These are phyloP conservation scores for Blumeria hordei DNA, from an alignment of 2,329 filamentous ascomycete species.

Conservation along the genomic window DNA sequence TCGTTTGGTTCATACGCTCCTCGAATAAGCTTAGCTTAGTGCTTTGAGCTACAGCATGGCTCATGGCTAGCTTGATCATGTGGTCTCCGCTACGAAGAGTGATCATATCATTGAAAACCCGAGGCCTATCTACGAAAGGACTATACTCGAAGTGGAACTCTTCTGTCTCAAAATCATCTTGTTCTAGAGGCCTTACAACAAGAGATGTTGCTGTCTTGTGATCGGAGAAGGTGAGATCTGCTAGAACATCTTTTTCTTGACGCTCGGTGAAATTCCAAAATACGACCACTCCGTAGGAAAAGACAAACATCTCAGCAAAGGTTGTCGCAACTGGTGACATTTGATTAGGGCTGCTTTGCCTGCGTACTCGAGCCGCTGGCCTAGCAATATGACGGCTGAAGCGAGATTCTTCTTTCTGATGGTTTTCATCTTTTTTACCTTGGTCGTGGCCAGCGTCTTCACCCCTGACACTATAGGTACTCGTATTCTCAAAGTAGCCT, in stretches of 20 bases:
- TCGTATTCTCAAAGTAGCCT: slow-evolving; percentile 57
- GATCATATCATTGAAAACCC: slow-evolving; percentile 99
- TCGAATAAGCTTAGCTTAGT: slow-evolving; percentile 94
- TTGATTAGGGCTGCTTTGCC: slow-evolving; percentile 27
- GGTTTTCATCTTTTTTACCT: slow-evolving; percentile 14
- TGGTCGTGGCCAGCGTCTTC: slow-evolving; percentile 21
- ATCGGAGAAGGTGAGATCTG: slow-evolving; percentile 74
- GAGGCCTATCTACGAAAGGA: slow-evolving; percentile 56
- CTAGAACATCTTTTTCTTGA: slow-evolving; percentile 89
- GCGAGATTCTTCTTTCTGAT: slow-evolving; percentile 13
- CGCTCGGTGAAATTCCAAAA: slow-evolving; percentile 97
- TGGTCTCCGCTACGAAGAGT: slow-evolving; percentile 84
- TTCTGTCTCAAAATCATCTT: slow-evolving; percentile 88
- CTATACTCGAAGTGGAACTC: slow-evolving; percentile 98
- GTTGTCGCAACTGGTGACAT: slow-evolving; percentile 48
- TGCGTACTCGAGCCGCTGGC: slow-evolving; percentile 16
- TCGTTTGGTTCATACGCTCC: slow-evolving; percentile 82
- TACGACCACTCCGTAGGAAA: slow-evolving; percentile 88
- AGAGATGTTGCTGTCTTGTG: slow-evolving; percentile 41
- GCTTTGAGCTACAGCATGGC: slow-evolving; percentile 89
- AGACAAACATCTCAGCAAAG: slow-evolving; percentile 91
- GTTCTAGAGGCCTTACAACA: slow-evolving; percentile 54
- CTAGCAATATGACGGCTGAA: slow-evolving; percentile 16
- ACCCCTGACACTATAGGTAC: slow-evolving; percentile 27
- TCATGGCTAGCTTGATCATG: slow-evolving; percentile 97